Evolutionary conservation across 345 rosid genomes (phyloP), one percentile per base, ranked within the genome.

Genomic region (Gossypium ekmanianum): DNA sequence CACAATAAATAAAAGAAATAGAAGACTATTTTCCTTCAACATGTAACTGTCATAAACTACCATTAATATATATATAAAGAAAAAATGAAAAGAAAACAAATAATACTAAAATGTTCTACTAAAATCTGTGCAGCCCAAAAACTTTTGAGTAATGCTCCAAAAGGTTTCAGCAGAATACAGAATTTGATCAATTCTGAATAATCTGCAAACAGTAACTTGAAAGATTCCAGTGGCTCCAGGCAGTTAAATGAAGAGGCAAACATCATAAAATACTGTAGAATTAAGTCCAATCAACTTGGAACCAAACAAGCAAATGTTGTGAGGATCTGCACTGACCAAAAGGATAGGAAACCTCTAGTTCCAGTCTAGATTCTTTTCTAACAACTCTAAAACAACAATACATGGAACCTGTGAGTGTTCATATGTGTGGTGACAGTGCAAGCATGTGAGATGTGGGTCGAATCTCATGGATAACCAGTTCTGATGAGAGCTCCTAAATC

Each of bases 111-210:
- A 20, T 50, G 56, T n/a, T 70, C 24, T 70, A 29, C 70, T 52
- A 81, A 17, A 59, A 55, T 20, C 76, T 75, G 74, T 70, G 52
- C 76, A 79, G 70, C 16, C 79, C 77, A 78, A 82, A 75, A 79
- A 48, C 73, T 39, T 24, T 34, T 34, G 45, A 77, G 39, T 11
- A 6, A 13, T 24, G 3, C 56, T 68, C 17, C 54, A 11, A 65
- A 66, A 4, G 11, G 22, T 66, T 66, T 44, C n/a, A 22, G 34
- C n/a, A 66, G 17, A 67, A 24, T 68, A 47, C 14, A 24, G 11
- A 18, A 55, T 18, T 55, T 55, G 59, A 55, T 55, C 24, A 55
- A 55, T n/a, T 8, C 82, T 57, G 82, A 76, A 22, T 50, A 58
- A 79, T 77, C 83, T 72, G 77, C 81, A 77, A 77, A 64, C 22